A percentile compares a stretch with the other conserved stretches of the same genome.
Conservation (phyloP, 495 filamentous ascomycete species). For the Daldinia childiae region DNA sequence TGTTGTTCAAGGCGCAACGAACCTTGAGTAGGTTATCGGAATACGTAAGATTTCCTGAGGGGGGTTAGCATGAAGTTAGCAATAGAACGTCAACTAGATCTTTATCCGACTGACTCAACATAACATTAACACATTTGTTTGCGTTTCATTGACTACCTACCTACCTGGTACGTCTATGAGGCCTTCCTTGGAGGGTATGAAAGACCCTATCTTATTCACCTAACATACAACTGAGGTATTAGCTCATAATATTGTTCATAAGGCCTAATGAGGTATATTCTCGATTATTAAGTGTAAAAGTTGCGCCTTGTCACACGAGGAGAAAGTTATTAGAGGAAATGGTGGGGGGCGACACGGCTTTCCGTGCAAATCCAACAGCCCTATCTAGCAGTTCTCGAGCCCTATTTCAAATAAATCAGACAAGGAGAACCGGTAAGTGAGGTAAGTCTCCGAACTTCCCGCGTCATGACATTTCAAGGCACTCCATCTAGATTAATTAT, state of each 20-base stretch:
- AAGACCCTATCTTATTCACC: too few species aligned
- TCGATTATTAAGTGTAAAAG: neutral
- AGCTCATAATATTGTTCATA: neutral
- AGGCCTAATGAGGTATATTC: neutral
- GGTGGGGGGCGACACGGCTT: neutral
- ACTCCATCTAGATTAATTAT: neutral
- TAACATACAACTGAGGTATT: neutral
- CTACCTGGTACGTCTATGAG: neutral
- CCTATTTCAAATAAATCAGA: neutral
- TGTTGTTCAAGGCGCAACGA: constrained; percentile 70
- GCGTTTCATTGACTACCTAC: neutral
- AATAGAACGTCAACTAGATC: neutral
- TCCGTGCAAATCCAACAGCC: neutral
- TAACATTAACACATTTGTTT: neutral
- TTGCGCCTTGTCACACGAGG: neutral
- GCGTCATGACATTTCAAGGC: neutral
- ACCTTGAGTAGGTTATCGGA: constrained; percentile 46
- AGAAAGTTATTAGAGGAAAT: neutral
- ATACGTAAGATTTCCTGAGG: neutral
- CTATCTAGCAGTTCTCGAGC: neutral
- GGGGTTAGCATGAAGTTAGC: neutral
- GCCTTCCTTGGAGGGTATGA: neutral
- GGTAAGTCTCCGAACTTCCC: neutral
- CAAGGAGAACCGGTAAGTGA: neutral
- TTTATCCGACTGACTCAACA: constrained; percentile 1